Conservation (phyloP, 495 filamentous ascomycete species). For the Coniosporium apollinis region DNA sequence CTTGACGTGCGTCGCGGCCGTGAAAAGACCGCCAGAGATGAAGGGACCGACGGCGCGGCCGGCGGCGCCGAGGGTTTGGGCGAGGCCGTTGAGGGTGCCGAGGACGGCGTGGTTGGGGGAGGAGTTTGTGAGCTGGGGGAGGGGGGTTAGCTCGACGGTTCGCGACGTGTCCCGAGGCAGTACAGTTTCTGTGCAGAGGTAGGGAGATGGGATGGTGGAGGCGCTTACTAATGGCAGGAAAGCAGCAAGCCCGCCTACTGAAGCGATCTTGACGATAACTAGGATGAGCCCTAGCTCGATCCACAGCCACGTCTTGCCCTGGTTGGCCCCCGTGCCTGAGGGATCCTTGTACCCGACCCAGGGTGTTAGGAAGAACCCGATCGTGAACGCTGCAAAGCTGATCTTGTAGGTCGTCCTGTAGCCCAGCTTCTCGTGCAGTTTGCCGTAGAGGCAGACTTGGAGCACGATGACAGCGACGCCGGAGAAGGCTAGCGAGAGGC, state of each 20-base stretch:
- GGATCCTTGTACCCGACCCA: constrained; percentile 65
- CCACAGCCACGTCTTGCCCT: constrained; percentile 46
- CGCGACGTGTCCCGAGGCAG: too few relatives aligned
- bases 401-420: constrained; percentile 70
- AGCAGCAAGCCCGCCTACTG: constrained; percentile 78
- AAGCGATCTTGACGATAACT: constrained; percentile 72
- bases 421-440: constrained; percentile 61
- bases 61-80: constrained; percentile 83
- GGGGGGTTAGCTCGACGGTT: too few relatives aligned
- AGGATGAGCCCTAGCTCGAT: constrained; percentile 62
- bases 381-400: constrained; percentile 63
- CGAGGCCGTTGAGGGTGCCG: constrained; percentile 82
- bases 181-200: too few relatives aligned
- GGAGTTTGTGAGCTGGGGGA: constrained; percentile 69
- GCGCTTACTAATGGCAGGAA: constrained; percentile 69
- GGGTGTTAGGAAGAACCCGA: constrained; percentile 76
- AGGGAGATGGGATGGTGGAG: too few relatives aligned
- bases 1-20: constrained; percentile 45
- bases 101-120: constrained; percentile 72
- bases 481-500: constrained; percentile 70
- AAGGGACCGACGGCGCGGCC: constrained; percentile 82
- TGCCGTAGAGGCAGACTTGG: constrained; percentile 69
- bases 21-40: constrained; percentile 69
- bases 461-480: constrained; percentile 74
- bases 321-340: constrained; percentile 28